Evolutionary conservation across 2,329 filamentous ascomycete species (phyloP).

Genomic region (Emergomyces pasteurianus): DNA sequence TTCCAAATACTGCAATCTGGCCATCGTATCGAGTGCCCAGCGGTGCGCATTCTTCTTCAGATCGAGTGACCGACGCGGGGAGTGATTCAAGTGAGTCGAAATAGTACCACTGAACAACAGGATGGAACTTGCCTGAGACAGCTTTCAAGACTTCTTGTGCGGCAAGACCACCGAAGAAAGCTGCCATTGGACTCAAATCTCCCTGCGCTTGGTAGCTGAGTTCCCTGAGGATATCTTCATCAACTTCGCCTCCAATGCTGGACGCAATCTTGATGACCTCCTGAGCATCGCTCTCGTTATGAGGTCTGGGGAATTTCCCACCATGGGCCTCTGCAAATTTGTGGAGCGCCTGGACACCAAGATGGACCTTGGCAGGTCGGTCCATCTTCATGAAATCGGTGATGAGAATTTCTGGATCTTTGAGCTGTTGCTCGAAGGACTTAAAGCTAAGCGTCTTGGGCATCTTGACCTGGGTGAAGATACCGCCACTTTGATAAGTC

Average conservation of each 20-base stretch:
- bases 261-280: slow-evolving; percentile 66
- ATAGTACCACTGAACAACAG: slow-evolving; percentile 93
- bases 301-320: slow-evolving; percentile 64
- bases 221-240: slow-evolving; percentile 86
- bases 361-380: slow-evolving; percentile 78
- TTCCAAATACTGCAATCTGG: slow-evolving; percentile 91
- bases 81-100: slow-evolving; percentile 96
- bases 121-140: slow-evolving; percentile 93
- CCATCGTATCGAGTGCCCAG: slow-evolving; percentile 82
- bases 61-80: slow-evolving; percentile 60
- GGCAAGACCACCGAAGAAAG: slow-evolving; percentile 85
- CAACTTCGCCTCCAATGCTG: slow-evolving; percentile 57
- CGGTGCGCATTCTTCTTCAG: slow-evolving; percentile 80
- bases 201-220: slow-evolving; percentile 88
- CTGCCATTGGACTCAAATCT: slow-evolving; percentile 83
- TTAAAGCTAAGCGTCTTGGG: slow-evolving; percentile 88
- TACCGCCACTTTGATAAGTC: slow-evolving; percentile 74
- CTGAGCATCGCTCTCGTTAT: slow-evolving; percentile 72
- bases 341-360: slow-evolving; percentile 86
- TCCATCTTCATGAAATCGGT: slow-evolving; percentile 98
- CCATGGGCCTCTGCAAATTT: slow-evolving; percentile 63
- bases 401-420: slow-evolving; percentile 77
- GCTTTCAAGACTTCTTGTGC: slow-evolving; percentile 95
- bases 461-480: slow-evolving; percentile 97
- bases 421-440: slow-evolving; percentile 61